phyloP scores from a whole-genome alignment of 306 rosid genomes.

The Medicago lupulina region DNA sequence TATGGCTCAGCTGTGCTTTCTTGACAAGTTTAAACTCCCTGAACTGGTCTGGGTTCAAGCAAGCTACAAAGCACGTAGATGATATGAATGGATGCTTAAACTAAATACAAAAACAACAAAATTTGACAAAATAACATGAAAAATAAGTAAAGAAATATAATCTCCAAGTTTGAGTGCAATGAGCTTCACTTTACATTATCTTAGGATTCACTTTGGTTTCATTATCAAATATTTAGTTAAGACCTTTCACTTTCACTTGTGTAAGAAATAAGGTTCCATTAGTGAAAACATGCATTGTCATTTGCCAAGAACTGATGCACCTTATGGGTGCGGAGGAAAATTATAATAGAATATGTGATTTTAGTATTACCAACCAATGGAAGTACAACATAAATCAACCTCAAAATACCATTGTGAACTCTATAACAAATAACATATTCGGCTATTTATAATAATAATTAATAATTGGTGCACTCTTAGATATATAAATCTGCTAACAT shows the following conservation, averaged over 20 bases:
- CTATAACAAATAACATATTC: neutral
- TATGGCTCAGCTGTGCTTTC: slow-evolving; percentile 87
- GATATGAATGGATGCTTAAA: slow-evolving; percentile 36
- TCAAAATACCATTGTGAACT: neutral
- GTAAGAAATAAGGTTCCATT: slow-evolving; percentile 5
- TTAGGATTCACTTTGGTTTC: slow-evolving; percentile 18
- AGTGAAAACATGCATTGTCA: neutral
- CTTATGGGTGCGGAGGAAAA: slow-evolving; percentile 12
- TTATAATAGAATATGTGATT: neutral
- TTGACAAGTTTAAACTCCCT: slow-evolving; percentile 80
- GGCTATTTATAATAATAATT: neutral
- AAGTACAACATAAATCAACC: slow-evolving; percentile 20
- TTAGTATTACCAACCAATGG: neutral
- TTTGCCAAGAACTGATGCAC: slow-evolving; percentile 9
- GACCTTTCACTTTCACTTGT: neutral
- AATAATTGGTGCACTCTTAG: slow-evolving; percentile 1
- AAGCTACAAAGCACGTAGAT: slow-evolving; percentile 50
- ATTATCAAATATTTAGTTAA: slow-evolving; percentile 6
- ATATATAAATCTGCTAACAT: neutral
- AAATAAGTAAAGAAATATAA: neutral
- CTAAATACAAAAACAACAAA: slow-evolving; percentile 18
- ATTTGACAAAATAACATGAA: slow-evolving; percentile 22
- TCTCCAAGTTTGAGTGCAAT: neutral
- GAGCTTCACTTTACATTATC: slow-evolving; percentile 27
- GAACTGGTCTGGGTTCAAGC: slow-evolving; percentile 78